These are phyloP conservation scores for Zasmidium angulare DNA, from an alignment of 2,329 filamentous ascomycete genomes.

Conservation along the genomic window DNA sequence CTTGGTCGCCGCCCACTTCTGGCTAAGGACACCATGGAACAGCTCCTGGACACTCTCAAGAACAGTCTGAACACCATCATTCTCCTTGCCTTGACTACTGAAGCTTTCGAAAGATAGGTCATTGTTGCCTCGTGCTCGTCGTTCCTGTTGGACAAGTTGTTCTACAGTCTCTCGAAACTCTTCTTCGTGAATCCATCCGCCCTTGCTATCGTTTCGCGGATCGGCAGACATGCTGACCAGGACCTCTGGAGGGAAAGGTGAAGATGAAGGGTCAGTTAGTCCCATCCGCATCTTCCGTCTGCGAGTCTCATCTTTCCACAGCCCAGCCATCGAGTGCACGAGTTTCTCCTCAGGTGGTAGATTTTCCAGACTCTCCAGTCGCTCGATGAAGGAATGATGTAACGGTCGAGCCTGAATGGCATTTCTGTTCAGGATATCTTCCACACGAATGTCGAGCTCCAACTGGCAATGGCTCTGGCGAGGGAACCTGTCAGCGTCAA, in stretches of 20 bases:
- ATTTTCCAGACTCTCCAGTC: slow-evolving; percentile 52
- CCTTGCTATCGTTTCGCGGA: slow-evolving; percentile 66
- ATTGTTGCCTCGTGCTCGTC: slow-evolving; percentile 43
- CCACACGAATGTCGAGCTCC: slow-evolving; percentile 85
- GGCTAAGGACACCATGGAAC: slow-evolving; percentile 56
- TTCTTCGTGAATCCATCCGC: slow-evolving; percentile 90
- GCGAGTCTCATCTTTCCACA: slow-evolving; percentile 88
- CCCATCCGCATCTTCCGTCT: slow-evolving; percentile 73
- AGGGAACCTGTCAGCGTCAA: slow-evolving; percentile 64
- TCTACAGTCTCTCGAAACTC: slow-evolving; percentile 70
- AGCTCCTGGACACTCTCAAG: slow-evolving; percentile 85
- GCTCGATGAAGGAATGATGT: slow-evolving; percentile 85
- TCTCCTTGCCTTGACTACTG: slow-evolving; percentile 56
- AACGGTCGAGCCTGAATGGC: slow-evolving; percentile 73
- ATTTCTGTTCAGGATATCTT: slow-evolving; percentile 80
- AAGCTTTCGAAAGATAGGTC: slow-evolving; percentile 65
- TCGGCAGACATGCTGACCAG: slow-evolving; percentile 88
- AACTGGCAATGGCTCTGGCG: slow-evolving; percentile 84
- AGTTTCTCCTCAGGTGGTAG: slow-evolving; percentile 70
- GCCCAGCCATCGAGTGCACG: slow-evolving; percentile 87
- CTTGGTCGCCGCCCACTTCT: slow-evolving; percentile 11
- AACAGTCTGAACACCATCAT: slow-evolving; percentile 65
- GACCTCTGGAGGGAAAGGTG: slow-evolving; percentile 76
- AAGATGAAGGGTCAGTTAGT: slow-evolving; percentile 63
- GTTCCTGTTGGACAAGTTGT: slow-evolving; percentile 65